A percentile compares a stretch with the other conserved stretches of the same genome.
These are phyloP conservation scores for Xylariaceae sp. DNA, from an alignment of 2,329 filamentous ascomycete species.

Conservation along the genomic window DNA sequence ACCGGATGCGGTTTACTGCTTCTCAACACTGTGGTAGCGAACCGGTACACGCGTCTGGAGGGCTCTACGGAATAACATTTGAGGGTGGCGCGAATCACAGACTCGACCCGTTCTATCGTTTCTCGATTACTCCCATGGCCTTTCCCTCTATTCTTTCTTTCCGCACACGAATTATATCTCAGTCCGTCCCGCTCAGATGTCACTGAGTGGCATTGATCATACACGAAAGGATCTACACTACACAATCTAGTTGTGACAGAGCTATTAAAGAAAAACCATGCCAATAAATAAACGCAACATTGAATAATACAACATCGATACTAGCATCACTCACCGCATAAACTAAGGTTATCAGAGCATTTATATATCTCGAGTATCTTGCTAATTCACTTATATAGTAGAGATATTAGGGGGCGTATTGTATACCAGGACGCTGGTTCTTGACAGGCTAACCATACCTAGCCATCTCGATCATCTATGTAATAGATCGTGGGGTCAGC, in stretches of 20 bases:
- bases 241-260: background rate
- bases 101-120: constrained; percentile 9
- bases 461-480: background rate
- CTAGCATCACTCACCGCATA: background rate
- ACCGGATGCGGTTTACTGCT: background rate
- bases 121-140: constrained; percentile 8
- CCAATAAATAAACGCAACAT: constrained; percentile 14
- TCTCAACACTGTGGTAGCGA: constrained; percentile 1
- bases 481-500: background rate
- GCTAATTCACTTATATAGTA: background rate
- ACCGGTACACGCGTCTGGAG: background rate
- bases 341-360: background rate
- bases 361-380: background rate
- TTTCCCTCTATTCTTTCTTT: constrained; percentile 22
- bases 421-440: no score
- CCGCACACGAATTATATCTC: constrained; percentile 28
- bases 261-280: constrained; percentile 13
- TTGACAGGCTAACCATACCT: no score
- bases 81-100: constrained; percentile 6
- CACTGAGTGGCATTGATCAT: background rate
- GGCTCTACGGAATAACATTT: constrained; percentile 5
- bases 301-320: background rate
- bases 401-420: background rate
- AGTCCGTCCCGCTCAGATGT: background rate
- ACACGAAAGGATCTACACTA: constrained; percentile 3